Evolutionary conservation across 1,284 basidiomycete genomes (phyloP).

Genomic region (Coniferiporia weirii): DNA sequence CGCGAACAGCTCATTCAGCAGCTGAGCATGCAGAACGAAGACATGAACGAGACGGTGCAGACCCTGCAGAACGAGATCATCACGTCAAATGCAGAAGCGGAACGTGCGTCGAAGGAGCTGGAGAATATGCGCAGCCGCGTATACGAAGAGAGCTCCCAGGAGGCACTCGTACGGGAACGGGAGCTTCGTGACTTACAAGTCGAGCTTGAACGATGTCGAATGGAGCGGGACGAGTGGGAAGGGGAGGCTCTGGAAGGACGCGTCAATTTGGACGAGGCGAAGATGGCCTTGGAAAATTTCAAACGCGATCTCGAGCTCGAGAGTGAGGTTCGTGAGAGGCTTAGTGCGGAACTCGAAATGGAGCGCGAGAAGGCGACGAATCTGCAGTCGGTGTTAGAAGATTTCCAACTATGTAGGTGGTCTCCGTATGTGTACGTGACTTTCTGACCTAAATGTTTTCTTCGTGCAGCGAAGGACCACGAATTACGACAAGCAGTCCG

Average conservation of each 20-base stretch:
- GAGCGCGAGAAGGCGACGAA: conserved; percentile 80
- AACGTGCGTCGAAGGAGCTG: conserved; percentile 65
- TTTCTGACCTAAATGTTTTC: conserved; percentile 19
- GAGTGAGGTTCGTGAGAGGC: conserved; percentile 47
- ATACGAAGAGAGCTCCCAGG: conserved; percentile 60
- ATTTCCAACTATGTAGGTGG: conserved; percentile 83
- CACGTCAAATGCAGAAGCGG: conserved; percentile 66
- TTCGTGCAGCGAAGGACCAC: conserved; percentile 59
- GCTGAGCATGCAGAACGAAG: conserved; percentile 70
- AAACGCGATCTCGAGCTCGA: conserved; percentile 67
- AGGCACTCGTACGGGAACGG: conserved; percentile 69
- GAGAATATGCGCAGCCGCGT: conserved; percentile 58
- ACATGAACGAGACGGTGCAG: conserved; percentile 62
- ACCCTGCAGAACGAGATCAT: conserved; percentile 77
- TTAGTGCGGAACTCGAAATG: conserved; percentile 51
- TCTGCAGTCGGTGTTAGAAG: conserved; percentile 88
- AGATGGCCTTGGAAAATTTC: conserved; percentile 48
- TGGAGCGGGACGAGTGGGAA: conserved; percentile 90
- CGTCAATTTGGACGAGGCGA: conserved; percentile 64
- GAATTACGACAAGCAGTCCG: conserved; percentile 74
- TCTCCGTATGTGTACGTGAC: conserved; percentile 4
- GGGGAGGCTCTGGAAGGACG: conserved; percentile 70
- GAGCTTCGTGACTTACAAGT: conserved; percentile 76
- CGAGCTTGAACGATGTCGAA: conserved; percentile 78
- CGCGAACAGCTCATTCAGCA: conserved; percentile 77